These are phyloP conservation scores for Anthostomella pinea DNA, from an alignment of 2,329 filamentous ascomycete genomes.

Conservation along the genomic window DNA sequence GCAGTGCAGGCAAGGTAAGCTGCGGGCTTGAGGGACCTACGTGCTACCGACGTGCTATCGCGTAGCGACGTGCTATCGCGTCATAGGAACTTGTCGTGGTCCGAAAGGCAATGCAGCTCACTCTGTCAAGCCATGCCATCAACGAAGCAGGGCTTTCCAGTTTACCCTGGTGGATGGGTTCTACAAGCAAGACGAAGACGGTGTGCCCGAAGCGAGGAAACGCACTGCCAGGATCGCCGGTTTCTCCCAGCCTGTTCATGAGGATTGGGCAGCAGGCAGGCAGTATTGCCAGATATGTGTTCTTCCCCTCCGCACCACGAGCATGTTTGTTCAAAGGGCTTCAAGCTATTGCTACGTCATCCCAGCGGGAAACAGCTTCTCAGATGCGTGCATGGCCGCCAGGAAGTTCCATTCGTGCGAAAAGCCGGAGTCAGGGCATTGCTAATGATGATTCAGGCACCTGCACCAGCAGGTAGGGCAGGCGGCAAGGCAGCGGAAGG, in stretches of 20 bases:
- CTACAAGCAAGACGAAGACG: constrained; percentile 30
- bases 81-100: too few relatives aligned
- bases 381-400: constrained; percentile 37
- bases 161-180: constrained; percentile 39
- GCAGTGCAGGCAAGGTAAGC: constrained; percentile 33
- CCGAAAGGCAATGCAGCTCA: constrained; percentile 42
- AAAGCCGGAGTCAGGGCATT: too few relatives aligned
- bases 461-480: too few relatives aligned
- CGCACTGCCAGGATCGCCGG: constrained; percentile 39
- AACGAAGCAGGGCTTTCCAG: constrained; percentile 36
- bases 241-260: constrained; percentile 40
- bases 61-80: too few relatives aligned
- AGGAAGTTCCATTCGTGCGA: too few relatives aligned
- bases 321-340: too few relatives aligned
- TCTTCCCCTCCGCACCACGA: neutral
- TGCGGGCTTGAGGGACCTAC: too few relatives aligned
- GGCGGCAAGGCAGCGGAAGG: too few relatives aligned
- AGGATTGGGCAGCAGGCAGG: too few relatives aligned
- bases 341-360: constrained; percentile 19
- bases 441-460: too few relatives aligned
- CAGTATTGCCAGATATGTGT: constrained; percentile 38
- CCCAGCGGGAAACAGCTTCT: constrained; percentile 39
- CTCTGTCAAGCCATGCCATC: constrained; percentile 40
- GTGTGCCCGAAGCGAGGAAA: constrained; percentile 37
- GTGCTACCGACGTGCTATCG: too few relatives aligned